Conservation (phyloP, 2,329 filamentous ascomycete genomes). For the Diaporthe destruens region DNA sequence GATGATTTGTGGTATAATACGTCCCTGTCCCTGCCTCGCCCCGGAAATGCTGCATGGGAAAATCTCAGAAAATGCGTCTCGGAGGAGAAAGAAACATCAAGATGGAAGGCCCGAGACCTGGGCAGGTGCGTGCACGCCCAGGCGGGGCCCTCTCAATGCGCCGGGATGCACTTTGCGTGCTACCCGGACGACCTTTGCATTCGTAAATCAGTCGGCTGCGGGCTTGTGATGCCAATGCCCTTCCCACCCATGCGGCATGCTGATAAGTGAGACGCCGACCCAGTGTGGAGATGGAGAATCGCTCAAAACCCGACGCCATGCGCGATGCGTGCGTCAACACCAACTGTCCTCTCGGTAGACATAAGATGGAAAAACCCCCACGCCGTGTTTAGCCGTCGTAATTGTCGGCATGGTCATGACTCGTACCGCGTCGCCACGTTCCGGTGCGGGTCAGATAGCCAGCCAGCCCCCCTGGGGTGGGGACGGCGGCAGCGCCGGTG, state of each 20-base stretch:
- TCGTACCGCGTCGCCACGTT: conserved; percentile 21
- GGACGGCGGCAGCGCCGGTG: conserved; percentile 9
- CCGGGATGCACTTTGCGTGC: not conserved
- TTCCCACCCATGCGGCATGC: conserved; percentile 6
- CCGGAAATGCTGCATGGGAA: conserved; percentile 36
- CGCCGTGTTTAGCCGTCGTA: conserved; percentile 28
- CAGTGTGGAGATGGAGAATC: not conserved
- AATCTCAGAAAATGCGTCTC: not conserved
- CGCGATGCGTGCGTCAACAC: conserved; percentile 9
- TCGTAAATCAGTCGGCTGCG: conserved; percentile 10
- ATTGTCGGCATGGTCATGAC: conserved; percentile 34
- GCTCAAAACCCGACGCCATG: conserved; percentile 6
- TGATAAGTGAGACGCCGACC: conserved; percentile 5
- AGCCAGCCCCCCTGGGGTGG: conserved; percentile 13
- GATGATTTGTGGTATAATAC: conserved; percentile 40
- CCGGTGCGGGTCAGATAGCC: conserved; percentile 15
- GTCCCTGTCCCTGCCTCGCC: conserved; percentile 34
- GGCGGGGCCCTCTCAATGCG: not conserved
- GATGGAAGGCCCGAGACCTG: not conserved
- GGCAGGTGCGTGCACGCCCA: not conserved
- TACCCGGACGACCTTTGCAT: not conserved
- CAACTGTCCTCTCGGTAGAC: not conserved
- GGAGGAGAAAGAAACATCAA: not conserved
- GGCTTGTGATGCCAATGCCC: conserved; percentile 10
- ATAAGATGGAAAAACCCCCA: not conserved